Conservation (phyloP, 2,329 filamentous ascomycete genomes). For the Aspergillus spinulosporus region DNA sequence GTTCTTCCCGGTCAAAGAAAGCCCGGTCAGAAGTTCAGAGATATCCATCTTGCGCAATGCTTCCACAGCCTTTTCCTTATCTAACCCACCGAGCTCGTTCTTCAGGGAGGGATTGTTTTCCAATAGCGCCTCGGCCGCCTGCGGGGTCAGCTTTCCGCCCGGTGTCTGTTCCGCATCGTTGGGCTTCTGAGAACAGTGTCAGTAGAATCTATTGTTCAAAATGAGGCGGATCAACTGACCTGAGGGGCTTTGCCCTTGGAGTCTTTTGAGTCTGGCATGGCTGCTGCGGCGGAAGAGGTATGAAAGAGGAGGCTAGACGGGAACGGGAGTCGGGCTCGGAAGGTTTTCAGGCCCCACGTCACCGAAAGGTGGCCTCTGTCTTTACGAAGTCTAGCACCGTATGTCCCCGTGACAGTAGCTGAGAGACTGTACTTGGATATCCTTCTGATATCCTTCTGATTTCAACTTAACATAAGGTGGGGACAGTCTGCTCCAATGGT, state of each 20-base stretch:
- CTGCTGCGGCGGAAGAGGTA: conserved; percentile 15
- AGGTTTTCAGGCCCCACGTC: conserved; percentile 34
- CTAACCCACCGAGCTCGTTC: conserved; percentile 70
- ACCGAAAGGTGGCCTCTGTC: conserved; percentile 12
- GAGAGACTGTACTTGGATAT: too few relatives aligned
- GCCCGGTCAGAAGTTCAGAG: conserved; percentile 51
- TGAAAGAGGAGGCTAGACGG: conserved; percentile 11
- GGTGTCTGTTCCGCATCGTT: conserved; percentile 21
- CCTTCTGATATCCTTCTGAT: too few relatives aligned
- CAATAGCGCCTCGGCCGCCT: conserved; percentile 43
- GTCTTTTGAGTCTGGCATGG: conserved; percentile 39
- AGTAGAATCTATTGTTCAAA: background rate
- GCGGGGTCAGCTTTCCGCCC: conserved; percentile 37
- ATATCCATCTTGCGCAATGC: conserved; percentile 52
- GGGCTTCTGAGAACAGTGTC: conserved; percentile 23
- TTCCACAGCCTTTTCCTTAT: conserved; percentile 59
- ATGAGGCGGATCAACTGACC: conserved; percentile 6
- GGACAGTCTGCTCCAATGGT: too few relatives aligned
- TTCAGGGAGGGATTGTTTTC: conserved; percentile 64
- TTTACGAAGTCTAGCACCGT: conserved; percentile 2
- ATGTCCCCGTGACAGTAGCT: too few relatives aligned
- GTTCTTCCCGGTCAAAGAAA: conserved; percentile 78
- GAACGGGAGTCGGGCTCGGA: conserved; percentile 21
- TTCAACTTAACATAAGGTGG: too few relatives aligned
- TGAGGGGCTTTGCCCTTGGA: conserved; percentile 36